Percentiles rank a stretch among this genome's conserved stretches.
These are phyloP conservation scores for Mycosphaerella sp. DNA, from an alignment of 2,329 filamentous ascomycete genomes.

Conservation along the genomic window DNA sequence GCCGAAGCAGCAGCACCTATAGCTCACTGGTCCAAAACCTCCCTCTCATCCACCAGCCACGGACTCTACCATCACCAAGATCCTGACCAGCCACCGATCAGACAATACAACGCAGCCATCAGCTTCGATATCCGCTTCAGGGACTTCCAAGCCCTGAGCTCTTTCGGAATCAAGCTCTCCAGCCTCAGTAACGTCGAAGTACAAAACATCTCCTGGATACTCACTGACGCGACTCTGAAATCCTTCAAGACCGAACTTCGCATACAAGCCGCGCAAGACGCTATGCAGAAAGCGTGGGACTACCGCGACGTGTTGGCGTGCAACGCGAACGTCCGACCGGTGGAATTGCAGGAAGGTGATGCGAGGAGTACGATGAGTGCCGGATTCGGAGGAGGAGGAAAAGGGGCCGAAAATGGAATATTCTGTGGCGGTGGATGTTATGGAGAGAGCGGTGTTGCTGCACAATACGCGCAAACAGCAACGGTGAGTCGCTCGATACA, in stretches of 20 bases:
- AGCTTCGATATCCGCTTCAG: slow-evolving; percentile 25
- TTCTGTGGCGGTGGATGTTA: neutral
- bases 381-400: neutral
- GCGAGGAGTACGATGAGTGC: slow-evolving; percentile 2
- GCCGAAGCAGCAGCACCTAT: slow-evolving; percentile 17
- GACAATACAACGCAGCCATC: slow-evolving; percentile 16
- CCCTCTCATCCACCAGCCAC: slow-evolving; percentile 17
- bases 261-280: slow-evolving; percentile 20
- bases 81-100: slow-evolving; percentile 3
- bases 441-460: neutral
- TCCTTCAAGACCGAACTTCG: slow-evolving; percentile 18
- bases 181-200: slow-evolving; percentile 18
- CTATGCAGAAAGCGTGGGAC: slow-evolving; percentile 20
- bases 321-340: slow-evolving; percentile 16
- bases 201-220: slow-evolving; percentile 15
- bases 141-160: slow-evolving; percentile 21
- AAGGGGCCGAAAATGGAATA: neutral
- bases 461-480: neutral
- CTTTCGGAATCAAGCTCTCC: slow-evolving; percentile 18
- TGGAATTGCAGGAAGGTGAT: slow-evolving; percentile 18
- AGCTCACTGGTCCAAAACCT: slow-evolving; percentile 24
- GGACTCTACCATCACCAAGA: slow-evolving; percentile 13
- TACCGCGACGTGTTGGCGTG: slow-evolving; percentile 22
- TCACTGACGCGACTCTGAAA: slow-evolving; percentile 20
- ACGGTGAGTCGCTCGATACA: neutral